Conservation (phyloP, 139 green algal species). For the Ettlia oleoabundans region DNA sequence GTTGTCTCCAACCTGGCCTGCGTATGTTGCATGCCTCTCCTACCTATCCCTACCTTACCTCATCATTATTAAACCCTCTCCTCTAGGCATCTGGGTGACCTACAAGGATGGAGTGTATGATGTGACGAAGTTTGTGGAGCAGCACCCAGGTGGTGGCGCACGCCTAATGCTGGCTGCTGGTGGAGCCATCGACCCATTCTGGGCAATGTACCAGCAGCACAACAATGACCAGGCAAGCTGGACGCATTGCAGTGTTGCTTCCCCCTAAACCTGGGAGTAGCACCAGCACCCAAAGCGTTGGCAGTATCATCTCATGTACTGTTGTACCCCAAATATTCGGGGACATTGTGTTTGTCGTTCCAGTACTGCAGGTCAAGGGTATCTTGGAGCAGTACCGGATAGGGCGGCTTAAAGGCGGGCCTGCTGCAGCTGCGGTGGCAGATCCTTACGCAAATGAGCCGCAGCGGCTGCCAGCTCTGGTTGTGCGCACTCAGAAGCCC, state of each 20-base stretch:
- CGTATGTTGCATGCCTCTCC: too few species aligned
- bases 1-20: too few species aligned
- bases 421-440: constrained; percentile 18
- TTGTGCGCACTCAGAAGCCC: constrained; percentile 69
- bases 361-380: constrained; percentile 48
- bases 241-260: neutral
- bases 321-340: too few species aligned
- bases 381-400: constrained; percentile 86
- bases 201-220: constrained; percentile 89
- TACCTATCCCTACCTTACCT: too few species aligned
- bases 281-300: too few species aligned
- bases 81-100: constrained; percentile 84
- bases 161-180: constrained; percentile 90
- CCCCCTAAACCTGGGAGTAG: too few species aligned
- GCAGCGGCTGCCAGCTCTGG: constrained; percentile 64
- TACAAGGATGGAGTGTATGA: constrained; percentile 91
- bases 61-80: neutral
- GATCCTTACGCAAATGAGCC: constrained; percentile 86
- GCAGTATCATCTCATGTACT: neutral
- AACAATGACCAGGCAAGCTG: constrained; percentile 56
- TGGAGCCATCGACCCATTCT: constrained; percentile 87
- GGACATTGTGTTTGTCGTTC: too few species aligned
- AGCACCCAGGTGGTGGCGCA: constrained; percentile 63
- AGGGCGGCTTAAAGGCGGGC: constrained; percentile 63
- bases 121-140: constrained; percentile 67